These are phyloP conservation scores for Volvox africanus DNA, from an alignment of 139 green algal species.

Conservation along the genomic window DNA sequence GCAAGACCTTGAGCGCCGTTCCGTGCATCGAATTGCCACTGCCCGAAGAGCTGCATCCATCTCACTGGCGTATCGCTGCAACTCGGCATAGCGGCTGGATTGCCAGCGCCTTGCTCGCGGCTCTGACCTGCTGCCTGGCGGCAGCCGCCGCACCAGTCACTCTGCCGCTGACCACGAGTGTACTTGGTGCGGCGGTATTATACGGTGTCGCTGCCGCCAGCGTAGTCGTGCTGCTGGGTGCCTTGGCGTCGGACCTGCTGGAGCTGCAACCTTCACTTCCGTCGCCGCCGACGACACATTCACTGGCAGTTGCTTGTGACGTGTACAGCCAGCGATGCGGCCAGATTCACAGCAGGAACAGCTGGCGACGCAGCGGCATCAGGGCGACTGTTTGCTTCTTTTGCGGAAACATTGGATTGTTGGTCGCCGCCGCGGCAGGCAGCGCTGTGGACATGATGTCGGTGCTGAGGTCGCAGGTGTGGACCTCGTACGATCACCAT, in stretches of 20 bases:
- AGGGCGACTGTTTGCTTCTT: background rate
- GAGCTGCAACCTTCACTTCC: background rate
- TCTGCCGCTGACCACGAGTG: background rate
- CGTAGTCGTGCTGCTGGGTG: background rate
- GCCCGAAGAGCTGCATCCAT: background rate
- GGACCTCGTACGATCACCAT: background rate
- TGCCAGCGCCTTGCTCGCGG: background rate
- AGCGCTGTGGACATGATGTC: slow-evolving; percentile 1
- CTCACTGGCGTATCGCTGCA: background rate
- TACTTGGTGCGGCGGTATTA: too few relatives aligned
- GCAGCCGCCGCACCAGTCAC: background rate
- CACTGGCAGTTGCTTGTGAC: background rate
- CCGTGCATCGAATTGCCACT: background rate
- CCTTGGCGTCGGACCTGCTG: background rate
- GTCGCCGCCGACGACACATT: background rate
- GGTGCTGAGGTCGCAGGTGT: slow-evolving; percentile 19
- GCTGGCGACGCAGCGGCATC: background rate
- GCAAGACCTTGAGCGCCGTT: background rate
- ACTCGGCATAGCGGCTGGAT: background rate
- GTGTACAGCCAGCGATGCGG: background rate
- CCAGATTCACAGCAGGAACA: background rate
- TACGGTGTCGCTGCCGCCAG: background rate
- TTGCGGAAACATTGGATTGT: slow-evolving; percentile 28
- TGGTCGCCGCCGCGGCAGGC: background rate
- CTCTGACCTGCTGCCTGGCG: background rate